phyloP scores from a whole-genome alignment of 805 yeast species.

The Cyberlindnera meyerae region DNA sequence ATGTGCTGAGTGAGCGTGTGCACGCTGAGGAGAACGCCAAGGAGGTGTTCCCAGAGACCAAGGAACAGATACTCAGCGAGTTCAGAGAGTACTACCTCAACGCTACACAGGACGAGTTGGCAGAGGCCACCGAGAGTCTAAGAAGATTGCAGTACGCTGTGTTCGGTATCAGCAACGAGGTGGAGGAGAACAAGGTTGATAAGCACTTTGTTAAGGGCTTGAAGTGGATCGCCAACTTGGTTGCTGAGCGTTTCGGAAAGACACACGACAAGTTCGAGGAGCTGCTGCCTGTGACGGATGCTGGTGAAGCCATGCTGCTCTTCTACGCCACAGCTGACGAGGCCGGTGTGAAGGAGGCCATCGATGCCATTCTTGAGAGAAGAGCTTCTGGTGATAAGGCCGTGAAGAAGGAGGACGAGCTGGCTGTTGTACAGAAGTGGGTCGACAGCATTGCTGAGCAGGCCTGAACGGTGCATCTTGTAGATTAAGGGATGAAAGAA shows the following conservation, averaged over 20 bases:
- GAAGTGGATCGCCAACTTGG: constrained; percentile 61
- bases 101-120: constrained; percentile 48
- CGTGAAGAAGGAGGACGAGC: constrained; percentile 31
- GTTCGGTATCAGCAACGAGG: constrained; percentile 74
- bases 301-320: constrained; percentile 43
- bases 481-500: too few species aligned
- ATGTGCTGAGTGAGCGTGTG: constrained; percentile 82
- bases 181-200: constrained; percentile 56
- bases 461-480: too few species aligned
- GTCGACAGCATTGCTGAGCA: background rate
- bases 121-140: constrained; percentile 60
- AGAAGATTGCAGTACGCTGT: constrained; percentile 77
- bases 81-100: constrained; percentile 56
- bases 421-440: constrained; percentile 28
- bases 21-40: constrained; percentile 60
- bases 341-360: constrained; percentile 36
- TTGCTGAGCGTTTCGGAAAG: constrained; percentile 47
- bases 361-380: constrained; percentile 39
- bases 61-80: constrained; percentile 48
- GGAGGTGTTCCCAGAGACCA: constrained; percentile 35
- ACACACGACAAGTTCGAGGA: constrained; percentile 36
- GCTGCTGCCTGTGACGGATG: constrained; percentile 23
- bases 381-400: constrained; percentile 34
- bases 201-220: constrained; percentile 62
- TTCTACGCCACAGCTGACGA: constrained; percentile 42